phyloP scores from a whole-genome alignment of 805 yeast species.

The Myxozyma sirexii region DNA sequence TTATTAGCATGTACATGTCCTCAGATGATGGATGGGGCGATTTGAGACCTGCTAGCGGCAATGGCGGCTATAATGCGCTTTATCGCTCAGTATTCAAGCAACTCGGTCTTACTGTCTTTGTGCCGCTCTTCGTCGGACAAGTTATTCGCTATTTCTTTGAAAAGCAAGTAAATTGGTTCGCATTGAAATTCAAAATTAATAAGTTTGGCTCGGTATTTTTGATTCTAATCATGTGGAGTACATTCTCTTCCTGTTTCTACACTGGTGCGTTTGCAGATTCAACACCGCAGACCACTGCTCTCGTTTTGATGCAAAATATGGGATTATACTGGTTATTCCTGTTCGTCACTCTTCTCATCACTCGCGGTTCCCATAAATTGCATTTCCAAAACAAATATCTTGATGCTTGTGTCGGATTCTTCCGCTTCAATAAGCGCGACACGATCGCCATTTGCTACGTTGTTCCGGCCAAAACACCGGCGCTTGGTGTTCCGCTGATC shows the following conservation, averaged over 20 bases:
- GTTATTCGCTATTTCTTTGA: constrained; percentile 71
- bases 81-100: constrained; percentile 84
- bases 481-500: constrained; percentile 80
- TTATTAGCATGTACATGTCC: constrained; percentile 68
- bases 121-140: constrained; percentile 86
- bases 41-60: constrained; percentile 37
- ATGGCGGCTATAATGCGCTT: constrained; percentile 44
- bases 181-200: constrained; percentile 58
- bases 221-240: constrained; percentile 65
- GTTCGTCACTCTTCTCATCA: constrained; percentile 55
- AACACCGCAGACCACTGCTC: constrained; percentile 65
- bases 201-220: constrained; percentile 82
- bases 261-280: constrained; percentile 76
- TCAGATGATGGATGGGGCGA: constrained; percentile 74
- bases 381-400: constrained; percentile 28
- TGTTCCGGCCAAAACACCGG: constrained; percentile 93
- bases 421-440: constrained; percentile 70
- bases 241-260: constrained; percentile 59
- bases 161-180: constrained; percentile 60
- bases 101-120: constrained; percentile 80
- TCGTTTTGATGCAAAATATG: constrained; percentile 77
- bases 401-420: constrained; percentile 39
- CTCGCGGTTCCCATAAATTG: constrained; percentile 55
- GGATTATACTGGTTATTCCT: constrained; percentile 82
- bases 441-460: constrained; percentile 80